Evolutionary conservation across 2,329 filamentous ascomycete genomes (phyloP), one percentile per base, ranked within the genome.

Genomic region (Metarhizium anisopliae): DNA sequence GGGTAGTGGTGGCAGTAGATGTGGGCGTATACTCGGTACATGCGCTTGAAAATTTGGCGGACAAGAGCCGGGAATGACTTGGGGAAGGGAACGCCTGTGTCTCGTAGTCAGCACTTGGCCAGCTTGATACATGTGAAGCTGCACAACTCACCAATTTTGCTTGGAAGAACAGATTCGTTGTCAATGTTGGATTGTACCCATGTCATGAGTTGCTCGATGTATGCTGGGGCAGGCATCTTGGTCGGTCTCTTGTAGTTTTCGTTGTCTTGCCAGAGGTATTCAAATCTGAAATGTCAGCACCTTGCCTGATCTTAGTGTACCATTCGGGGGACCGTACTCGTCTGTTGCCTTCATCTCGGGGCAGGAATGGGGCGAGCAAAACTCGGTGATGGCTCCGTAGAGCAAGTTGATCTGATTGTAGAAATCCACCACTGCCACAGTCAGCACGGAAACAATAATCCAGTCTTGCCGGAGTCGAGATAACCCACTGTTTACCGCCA

Each of bases 301-400:
- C 1, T 11, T 49, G 2, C 5, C 47, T 47, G 50, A 56, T 52
- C 35, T 14, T 32, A n/a, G 3, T 13, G 13, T 52, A 14, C 13
- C 20, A 13, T n/a, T 35, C 47, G 30, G 14, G 10, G 25, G n/a
- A 16, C 38, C 83, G 61, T 80, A 94, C 87, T 99, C 94, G 75
- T 99, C 95, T 10, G 94, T 99, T n/a, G 94, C 94, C 74, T 99
- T 99, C 94, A 99, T 99, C 76, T 97, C 94, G 0, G 94, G 94
- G 71, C 94, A 99, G 61, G 91, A 91, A 70, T 94, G 88, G 36
- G 94, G 93, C 30, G 94, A 97, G 79, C 94, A 99, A 74, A 99
- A 99, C 70, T 99, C 94, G 58, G 94, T 99, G 69, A 99, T 99
- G 62, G 94, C 94, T 58, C 95, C 95, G 71, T 99, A 99, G 58